These are phyloP conservation scores for Bruguiera gymnorhiza DNA, from an alignment of 345 rosid species.

Conservation along the genomic window DNA sequence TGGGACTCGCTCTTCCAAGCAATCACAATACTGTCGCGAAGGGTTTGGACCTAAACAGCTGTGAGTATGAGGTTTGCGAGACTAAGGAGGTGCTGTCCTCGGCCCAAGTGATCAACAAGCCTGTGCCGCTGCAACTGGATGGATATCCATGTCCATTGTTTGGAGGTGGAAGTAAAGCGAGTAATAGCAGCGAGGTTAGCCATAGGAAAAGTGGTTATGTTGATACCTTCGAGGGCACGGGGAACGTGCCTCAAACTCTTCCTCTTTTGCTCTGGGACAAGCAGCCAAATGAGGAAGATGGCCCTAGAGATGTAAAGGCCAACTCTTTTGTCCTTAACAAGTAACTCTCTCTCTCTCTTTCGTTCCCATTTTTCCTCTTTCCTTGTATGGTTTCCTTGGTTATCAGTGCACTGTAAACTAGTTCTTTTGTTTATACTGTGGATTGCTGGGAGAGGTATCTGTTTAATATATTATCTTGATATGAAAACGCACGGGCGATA, in stretches of 20 bases:
- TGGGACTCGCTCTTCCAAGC: slow-evolving; percentile 41
- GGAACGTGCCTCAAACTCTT: slow-evolving; percentile 25
- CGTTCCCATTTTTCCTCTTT: not conserved
- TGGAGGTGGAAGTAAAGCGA: not conserved
- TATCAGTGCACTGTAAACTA: not conserved
- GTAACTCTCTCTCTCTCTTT: not conserved
- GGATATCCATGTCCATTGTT: not conserved
- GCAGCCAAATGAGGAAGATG: slow-evolving; percentile 22
- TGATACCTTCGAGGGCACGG: slow-evolving; percentile 18
- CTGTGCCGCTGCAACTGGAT: not conserved
- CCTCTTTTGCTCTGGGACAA: slow-evolving; percentile 34
- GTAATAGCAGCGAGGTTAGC: not conserved
- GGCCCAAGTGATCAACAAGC: too few relatives aligned
- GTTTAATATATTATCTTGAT: too few relatives aligned
- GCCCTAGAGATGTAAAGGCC: slow-evolving; percentile 8
- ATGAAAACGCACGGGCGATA: too few relatives aligned
- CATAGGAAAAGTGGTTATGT: slow-evolving; percentile 21
- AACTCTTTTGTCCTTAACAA: slow-evolving; percentile 10
- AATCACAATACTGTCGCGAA: not conserved
- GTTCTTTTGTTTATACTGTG: too few relatives aligned
- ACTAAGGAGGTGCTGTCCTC: not conserved
- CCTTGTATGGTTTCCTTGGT: not conserved
- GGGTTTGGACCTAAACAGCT: not conserved
- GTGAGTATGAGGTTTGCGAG: too few relatives aligned
- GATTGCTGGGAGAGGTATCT: too few relatives aligned